Evolutionary conservation across 805 yeast species (phyloP).

Genomic region (Candida insectalens): DNA sequence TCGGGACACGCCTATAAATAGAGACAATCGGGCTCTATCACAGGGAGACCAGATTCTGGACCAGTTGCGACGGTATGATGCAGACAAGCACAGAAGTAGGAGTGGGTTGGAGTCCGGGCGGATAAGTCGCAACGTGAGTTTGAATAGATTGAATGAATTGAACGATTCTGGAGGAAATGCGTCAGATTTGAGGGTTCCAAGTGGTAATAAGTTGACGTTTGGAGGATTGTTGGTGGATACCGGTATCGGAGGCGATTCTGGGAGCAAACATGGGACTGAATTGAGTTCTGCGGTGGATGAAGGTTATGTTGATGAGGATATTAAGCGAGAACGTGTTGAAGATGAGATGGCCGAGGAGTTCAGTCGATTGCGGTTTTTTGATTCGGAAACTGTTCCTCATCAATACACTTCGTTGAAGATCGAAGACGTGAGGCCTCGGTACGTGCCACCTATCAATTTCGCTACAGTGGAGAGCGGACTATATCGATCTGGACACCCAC

Average conservation of each 20-base stretch:
- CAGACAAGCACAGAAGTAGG: conserved; percentile 12
- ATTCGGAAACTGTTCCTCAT: no score
- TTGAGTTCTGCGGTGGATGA: no score
- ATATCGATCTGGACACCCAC: conserved; percentile 91
- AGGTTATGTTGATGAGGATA: no score
- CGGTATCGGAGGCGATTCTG: no score
- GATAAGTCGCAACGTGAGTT: background rate
- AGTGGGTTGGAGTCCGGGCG: no score
- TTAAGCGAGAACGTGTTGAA: no score
- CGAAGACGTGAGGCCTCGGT: conserved; percentile 23
- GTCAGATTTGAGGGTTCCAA: background rate
- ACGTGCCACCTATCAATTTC: conserved; percentile 89
- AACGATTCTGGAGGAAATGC: background rate
- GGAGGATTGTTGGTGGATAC: no score
- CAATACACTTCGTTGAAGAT: conserved; percentile 25
- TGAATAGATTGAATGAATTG: background rate
- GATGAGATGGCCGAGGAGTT: no score
- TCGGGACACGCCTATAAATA: no score
- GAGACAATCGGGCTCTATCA: conserved; percentile 21
- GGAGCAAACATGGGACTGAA: no score
- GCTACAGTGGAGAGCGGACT: conserved; percentile 80
- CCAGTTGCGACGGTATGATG: conserved; percentile 25
- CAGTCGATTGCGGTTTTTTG: no score
- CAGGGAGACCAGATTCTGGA: conserved; percentile 26
- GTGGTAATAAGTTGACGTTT: no score